A percentile compares a stretch with the other conserved stretches of the same genome.
phyloP scores from a whole-genome alignment of 106 monocot species.

The Apostasia ramifera region DNA sequence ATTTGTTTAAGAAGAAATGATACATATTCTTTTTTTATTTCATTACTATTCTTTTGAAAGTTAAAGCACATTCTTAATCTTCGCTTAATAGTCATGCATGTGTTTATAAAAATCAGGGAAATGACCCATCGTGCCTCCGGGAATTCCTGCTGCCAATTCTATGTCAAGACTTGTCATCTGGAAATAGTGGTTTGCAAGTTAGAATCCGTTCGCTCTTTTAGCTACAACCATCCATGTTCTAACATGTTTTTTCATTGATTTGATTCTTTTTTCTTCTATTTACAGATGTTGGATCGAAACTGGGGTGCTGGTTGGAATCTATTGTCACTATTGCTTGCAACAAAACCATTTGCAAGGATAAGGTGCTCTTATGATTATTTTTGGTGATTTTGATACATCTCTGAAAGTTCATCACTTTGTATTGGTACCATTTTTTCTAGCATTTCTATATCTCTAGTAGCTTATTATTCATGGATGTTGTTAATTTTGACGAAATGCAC shows the following conservation, averaged over 20 bases:
- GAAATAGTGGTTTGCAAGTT: slow-evolving; percentile 88
- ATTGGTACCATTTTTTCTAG: background rate
- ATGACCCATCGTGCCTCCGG: slow-evolving; percentile 83
- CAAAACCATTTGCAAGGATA: slow-evolving; percentile 76
- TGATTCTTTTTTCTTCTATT: slow-evolving; percentile 5
- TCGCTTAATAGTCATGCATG: no score
- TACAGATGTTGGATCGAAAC: slow-evolving; percentile 86
- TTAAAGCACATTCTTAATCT: no score
- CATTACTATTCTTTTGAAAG: no score
- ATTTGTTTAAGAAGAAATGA: no score
- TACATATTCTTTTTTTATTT: no score
- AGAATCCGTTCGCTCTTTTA: slow-evolving; percentile 4
- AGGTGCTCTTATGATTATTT: slow-evolving; percentile 31
- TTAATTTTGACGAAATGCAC: background rate
- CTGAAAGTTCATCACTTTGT: background rate
- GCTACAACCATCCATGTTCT: background rate
- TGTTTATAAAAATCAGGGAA: slow-evolving; percentile 41
- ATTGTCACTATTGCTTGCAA: slow-evolving; percentile 71
- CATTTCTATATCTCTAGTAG: background rate
- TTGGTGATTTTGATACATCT: no score
- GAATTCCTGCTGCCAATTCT: slow-evolving; percentile 83
- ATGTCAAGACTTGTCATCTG: slow-evolving; percentile 56
- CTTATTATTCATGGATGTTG: background rate
- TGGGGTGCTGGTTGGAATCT: slow-evolving; percentile 99
- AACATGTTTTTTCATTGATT: background rate